Conservation (phyloP, 495 filamentous ascomycete genomes). For the Hypoxylon perforatum region DNA sequence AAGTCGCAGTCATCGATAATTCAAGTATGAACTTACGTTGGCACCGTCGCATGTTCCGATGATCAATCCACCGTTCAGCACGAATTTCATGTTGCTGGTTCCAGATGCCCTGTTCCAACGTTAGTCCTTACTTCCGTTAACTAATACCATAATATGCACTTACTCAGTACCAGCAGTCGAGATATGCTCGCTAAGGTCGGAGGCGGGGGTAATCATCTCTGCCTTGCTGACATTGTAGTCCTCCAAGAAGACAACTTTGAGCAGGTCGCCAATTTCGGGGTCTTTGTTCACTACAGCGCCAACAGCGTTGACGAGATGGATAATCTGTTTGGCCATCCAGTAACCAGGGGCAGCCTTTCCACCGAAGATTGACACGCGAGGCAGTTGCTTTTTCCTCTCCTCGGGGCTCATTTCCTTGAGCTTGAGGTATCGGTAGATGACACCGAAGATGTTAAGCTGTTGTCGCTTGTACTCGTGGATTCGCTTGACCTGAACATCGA, state of each 20-base stretch:
- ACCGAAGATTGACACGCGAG: conserved; percentile 96
- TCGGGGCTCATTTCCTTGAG: conserved; percentile 87
- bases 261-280: conserved; percentile 86
- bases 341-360: conserved; percentile 98
- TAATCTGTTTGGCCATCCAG: conserved; percentile 99
- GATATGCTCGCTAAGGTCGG: conserved; percentile 97
- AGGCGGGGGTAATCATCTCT: conserved; percentile 93
- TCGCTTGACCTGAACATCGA: conserved; percentile 97
- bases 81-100: conserved; percentile 96
- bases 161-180: conserved; percentile 95
- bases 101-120: conserved; percentile 57
- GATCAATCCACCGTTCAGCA: conserved; percentile 94
- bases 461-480: conserved; percentile 99
- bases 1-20: neutral
- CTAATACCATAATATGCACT: conserved; percentile 31
- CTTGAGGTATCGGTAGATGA: conserved; percentile 92
- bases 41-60: conserved; percentile 98
- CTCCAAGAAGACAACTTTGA: conserved; percentile 97
- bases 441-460: conserved; percentile 98
- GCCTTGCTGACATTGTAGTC: conserved; percentile 99
- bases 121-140: conserved; percentile 14
- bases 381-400: conserved; percentile 86
- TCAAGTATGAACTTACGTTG: conserved; percentile 72
- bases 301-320: conserved; percentile 94
- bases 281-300: conserved; percentile 93